Base-by-base conservation (phyloP, 2,329 filamentous ascomycete genomes). In the Furcasterigmium furcatum region DNA sequence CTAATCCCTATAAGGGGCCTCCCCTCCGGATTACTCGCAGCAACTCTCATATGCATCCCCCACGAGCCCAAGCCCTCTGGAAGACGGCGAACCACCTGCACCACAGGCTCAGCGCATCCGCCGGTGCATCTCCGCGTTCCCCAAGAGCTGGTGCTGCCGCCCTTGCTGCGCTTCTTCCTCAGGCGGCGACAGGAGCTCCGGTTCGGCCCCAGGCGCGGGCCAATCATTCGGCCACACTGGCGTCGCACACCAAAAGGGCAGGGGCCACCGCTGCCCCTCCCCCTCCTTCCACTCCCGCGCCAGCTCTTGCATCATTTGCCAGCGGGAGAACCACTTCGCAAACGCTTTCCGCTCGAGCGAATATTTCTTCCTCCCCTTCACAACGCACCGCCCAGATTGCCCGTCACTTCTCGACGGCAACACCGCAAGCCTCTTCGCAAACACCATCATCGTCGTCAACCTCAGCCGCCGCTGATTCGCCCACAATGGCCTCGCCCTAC, bases 401-500 rank as follows among this genome's bases (percentile, higher is more conserved):
- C 62, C 71, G 74, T 50, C 78, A 81, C 55, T 63, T 81, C 47
- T 73, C 73, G 58, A 63, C 61, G 53, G 59, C 60, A 43, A 53
- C 64, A n/a, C n/a, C 40, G 53, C 59, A 22, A 45, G n/a, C n/a
- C n/a, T n/a, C n/a, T 44, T 43, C 41, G 46, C 46, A 53, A 46
- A 48, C 45, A 30, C 41, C 55, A 18, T 45, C 54, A 42, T 44
- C 55, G 46, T 42, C 54, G 47, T 49, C 56, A 52, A 55, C 45
- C 38, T 30, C 44, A 51, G 44, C 48, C 46, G 39, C 40, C 41
- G 18, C 51, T 51, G 24, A 47, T 42, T 51, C 54, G 44, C 53
- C 56, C 59, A 76, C 72, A 62, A 84, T 86, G 76, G 70, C 82
- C 53, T 79, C 81, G 52, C 68, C 71, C 54, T 99, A 90, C 78